Evolutionary conservation across 2,329 filamentous ascomycete genomes (phyloP), one percentile per base, ranked within the genome.

Genomic region (Colletotrichum eleusines): DNA sequence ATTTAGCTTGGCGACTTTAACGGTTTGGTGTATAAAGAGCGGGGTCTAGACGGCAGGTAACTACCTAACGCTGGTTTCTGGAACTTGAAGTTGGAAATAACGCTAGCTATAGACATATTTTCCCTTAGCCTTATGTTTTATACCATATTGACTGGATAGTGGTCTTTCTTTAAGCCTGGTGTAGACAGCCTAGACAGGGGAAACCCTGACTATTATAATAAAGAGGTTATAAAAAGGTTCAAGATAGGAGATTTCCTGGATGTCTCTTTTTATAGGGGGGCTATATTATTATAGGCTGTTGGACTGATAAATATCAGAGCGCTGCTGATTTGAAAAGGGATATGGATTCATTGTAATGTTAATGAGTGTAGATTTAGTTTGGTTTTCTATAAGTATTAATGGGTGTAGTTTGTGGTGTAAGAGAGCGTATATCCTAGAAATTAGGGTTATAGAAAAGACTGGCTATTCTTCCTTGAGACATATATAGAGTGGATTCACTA

Each of bases 61-160:
- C 33, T 54, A 5, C 60, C 60, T 9, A 48, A 63, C 6, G 31
- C 60, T 31, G 60, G 60, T 2, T 63, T 63, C 46, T 54, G 60
- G 48, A 63, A 63, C 8, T 53, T 63, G 60, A 33, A 44, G 35
- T 42, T 31, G 5, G 48, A 63, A 7, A 63, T 48, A 2, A 63
- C 60, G 18, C 58, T 8, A 23, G 40, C 44, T n/a, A 61, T 31
- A 1, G 58, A 61, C 31, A 63, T 53, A 23, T 63, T 63, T 44
- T 48, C 60, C 9, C 60, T 63, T 31, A 48, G 60, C 23, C 33
- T 46, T 9, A 26, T 63, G 3, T 18, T 63, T 23, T 63, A 63
- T 35, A 48, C 48, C 8, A 44, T 51, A 16, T 11, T 54, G 9
- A 33, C 38, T 2, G 48, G 48, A 23, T 63, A 50, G 50, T 63